Base-by-base conservation (phyloP, 805 yeast genomes). In the Suhomyces prunicola region DNA sequence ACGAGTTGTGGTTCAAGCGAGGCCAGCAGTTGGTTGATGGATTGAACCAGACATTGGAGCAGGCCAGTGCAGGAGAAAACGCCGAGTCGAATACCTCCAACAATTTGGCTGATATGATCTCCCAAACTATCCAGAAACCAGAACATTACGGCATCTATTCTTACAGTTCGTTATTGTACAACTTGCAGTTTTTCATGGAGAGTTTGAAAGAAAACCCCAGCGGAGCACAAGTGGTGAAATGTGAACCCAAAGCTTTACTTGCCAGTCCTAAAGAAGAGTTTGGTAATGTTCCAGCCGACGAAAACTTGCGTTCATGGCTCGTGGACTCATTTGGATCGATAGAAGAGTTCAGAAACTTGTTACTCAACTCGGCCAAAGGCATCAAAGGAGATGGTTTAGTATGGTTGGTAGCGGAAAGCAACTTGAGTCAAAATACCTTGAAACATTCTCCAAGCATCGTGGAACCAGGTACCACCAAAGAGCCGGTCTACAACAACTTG, bases 301-400 rank as follows among this genome's bases (percentile, higher is more conserved):
- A 64, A 54, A 65, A 66, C 13, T 69, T 84, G 47, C 65, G 66
- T 22, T 66, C 72, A 24, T 81, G 87, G 72, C 75, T 89, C 26
- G 70, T 71, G 19, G 72, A 76, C 42, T 81, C 86, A 2, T 91
- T 91, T 70, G 97, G 96, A 6, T 84, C 92, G 0, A 56, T 90
- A 8, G 82, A 79, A 13, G 96, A 90, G 66, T 86, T 94, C 66
- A 80, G 87, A 60, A 82, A 88, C 1, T 77, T 89, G 46, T 69
- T 94, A 44, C 64, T 88, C 54, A 80, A 82, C 53, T 84, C 94
- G 1, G 90, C 93, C 9, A 71, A 76, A 48, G 80, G 87, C 4
- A 81, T 90, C 55, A 83, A 86, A 55, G 97, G 98, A 48, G 93
- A 90, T 68, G 99, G 99, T 3, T 85, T 80, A 70, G 88, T 92